Evolutionary conservation across 768 basidiomycete species (phyloP).

Genomic region (Saitozyma sp.): DNA sequence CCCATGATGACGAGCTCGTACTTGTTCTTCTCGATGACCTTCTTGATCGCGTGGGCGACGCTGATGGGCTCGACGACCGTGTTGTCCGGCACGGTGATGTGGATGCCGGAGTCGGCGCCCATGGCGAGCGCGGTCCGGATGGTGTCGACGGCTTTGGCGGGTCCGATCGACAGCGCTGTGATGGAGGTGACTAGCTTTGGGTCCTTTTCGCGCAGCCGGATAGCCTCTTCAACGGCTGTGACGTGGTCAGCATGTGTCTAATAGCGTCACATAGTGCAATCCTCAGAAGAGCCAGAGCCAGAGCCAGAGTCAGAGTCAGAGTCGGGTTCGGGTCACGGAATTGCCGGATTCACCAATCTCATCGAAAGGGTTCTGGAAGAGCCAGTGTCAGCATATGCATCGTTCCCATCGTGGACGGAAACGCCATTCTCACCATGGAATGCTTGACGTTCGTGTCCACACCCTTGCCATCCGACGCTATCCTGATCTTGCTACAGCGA

Average conservation of each 20-base stretch:
- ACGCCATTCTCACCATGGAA: conserved; percentile 73
- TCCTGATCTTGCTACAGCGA: conserved; percentile 74
- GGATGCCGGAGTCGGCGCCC: conserved; percentile 91
- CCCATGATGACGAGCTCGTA: conserved; percentile 91
- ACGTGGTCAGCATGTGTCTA: neutral
- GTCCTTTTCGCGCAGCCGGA: conserved; percentile 78
- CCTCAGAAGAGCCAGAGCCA: too few species aligned
- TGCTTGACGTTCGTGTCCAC: conserved; percentile 98
- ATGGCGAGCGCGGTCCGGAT: conserved; percentile 95
- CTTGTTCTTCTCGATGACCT: conserved; percentile 65
- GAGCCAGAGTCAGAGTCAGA: too few species aligned
- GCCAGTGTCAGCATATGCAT: neutral
- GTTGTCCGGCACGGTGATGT: conserved; percentile 80
- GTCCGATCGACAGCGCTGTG: conserved; percentile 90
- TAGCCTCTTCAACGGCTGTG: conserved; percentile 92
- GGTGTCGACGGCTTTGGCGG: conserved; percentile 81
- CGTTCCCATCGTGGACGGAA: neutral
- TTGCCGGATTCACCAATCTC: conserved; percentile 76
- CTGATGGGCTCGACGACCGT: conserved; percentile 79
- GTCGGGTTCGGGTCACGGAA: neutral
- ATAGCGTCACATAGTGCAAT: neutral
- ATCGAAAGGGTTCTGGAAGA: conserved; percentile 87
- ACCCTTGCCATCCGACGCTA: conserved; percentile 90
- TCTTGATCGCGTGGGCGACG: conserved; percentile 80
- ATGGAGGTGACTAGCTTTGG: conserved; percentile 69